Conservation (phyloP, 345 rosid genomes). For the Gossypium herbaceum region DNA sequence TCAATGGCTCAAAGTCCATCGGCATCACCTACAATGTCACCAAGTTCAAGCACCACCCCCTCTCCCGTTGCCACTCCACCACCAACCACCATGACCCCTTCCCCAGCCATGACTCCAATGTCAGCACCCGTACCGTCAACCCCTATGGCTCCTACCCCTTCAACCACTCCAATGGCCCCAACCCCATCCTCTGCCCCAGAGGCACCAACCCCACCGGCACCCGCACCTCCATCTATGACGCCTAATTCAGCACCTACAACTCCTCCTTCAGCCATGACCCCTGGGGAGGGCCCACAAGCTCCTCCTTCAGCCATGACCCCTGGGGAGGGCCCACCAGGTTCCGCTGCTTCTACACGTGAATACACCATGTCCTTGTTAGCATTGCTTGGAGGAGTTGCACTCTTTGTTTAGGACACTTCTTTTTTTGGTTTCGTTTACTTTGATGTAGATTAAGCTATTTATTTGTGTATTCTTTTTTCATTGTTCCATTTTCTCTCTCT, state of each 20-base stretch:
- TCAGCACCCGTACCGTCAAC: slow-evolving; percentile 12
- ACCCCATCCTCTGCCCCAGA: background rate
- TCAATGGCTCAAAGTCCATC: slow-evolving; percentile 34
- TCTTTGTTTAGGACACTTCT: slow-evolving; percentile 27
- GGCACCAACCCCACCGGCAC: background rate
- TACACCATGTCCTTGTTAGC: slow-evolving; percentile 27
- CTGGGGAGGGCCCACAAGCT: too few relatives aligned
- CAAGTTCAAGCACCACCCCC: slow-evolving; percentile 18
- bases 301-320: background rate
- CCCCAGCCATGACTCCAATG: background rate
- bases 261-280: background rate
- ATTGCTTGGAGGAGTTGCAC: slow-evolving; percentile 33
- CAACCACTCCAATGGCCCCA: background rate
- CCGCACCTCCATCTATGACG: background rate
- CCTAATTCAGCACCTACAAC: background rate
- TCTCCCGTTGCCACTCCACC: slow-evolving; percentile 2
- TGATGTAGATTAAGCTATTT: slow-evolving; percentile 30
- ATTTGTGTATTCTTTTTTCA: slow-evolving; percentile 34
- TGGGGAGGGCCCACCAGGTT: slow-evolving; percentile 3
- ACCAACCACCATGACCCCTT: background rate
- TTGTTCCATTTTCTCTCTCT: background rate
- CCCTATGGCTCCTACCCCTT: background rate
- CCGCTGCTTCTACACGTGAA: slow-evolving; percentile 28
- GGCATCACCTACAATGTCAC: slow-evolving; percentile 20
- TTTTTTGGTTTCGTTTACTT: background rate